Base-by-base conservation (phyloP, 164 flowering plant species). In the Aristolochia fimbriata region DNA sequence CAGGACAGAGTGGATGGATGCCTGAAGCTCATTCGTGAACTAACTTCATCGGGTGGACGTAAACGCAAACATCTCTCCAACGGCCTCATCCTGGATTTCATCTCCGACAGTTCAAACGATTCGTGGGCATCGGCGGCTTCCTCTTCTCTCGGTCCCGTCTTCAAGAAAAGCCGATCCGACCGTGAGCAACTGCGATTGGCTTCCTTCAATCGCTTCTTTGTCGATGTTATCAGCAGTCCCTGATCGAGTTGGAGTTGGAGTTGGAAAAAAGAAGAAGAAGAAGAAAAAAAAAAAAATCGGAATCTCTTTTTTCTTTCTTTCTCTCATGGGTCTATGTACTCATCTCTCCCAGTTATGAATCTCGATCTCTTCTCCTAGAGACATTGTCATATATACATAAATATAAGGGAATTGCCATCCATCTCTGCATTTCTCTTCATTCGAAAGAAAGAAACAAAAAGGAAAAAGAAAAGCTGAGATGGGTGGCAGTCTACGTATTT, bases 1-100 rank as follows among this genome's bases (percentile, higher is more conserved):
- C 85, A 90, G 97, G 88, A 78, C 15, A 55, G 71, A 23, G 77
- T 85, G 20, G 71, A 80, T 48, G 88, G 73, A n/a, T 90, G 95
- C 67, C 72, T 72, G 64, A 52, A 70, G 33, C 77, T 83, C 57
- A 78, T 87, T 50, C 57, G 47, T 37, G 83, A 80, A 62, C 23
- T 62, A 15, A 56, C 45, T 50, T 70, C 66, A 21, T 73, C 62
- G 15, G 62, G 41, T 49, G 72, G 69, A 37, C 73, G 51, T 43
- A 85, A 83, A 50, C 77, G 89, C 61, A 83, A 75, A 74, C 63
- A 68, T 54, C 49, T 22, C 6, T 87, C 91, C 70, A 96, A 96
- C 24, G 80, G 64, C 7, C 91, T 83, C 17, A 81, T 92, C 2
- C 74, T 82, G 37, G 92, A 83, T 54, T 31, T 14, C 63, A 2